Evolutionary conservation across 768 basidiomycete species (phyloP).

Genomic region (Suillus sp.): DNA sequence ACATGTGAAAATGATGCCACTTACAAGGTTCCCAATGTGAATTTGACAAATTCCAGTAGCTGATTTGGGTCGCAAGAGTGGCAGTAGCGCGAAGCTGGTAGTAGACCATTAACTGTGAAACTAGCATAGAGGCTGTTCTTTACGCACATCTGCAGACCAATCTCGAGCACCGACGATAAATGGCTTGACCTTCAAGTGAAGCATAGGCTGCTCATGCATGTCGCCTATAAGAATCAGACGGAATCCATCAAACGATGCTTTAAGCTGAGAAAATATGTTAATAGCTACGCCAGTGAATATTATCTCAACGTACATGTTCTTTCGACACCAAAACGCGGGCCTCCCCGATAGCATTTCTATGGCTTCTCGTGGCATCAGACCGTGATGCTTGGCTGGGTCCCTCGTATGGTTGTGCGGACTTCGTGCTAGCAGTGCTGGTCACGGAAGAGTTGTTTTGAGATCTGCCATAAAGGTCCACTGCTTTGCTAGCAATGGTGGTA

Average conservation of each 20-base stretch:
- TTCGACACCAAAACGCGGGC: conserved; percentile 65
- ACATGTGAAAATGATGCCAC: conserved; percentile 27
- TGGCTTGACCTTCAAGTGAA: conserved; percentile 85
- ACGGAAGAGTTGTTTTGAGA: conserved; percentile 36
- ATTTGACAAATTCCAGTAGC: conserved; percentile 95
- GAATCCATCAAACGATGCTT: conserved; percentile 87
- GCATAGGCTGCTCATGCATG: conserved; percentile 89
- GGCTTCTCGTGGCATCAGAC: conserved; percentile 17
- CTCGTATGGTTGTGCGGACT: background rate
- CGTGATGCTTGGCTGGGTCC: conserved; percentile 11
- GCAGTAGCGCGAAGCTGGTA: conserved; percentile 80
- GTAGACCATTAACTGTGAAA: background rate
- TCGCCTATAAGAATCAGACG: conserved; percentile 93
- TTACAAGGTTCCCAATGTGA: conserved; percentile 97
- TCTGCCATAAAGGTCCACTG: conserved; percentile 68
- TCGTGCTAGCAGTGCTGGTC: background rate
- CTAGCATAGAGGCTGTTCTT: background rate
- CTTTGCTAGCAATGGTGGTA: conserved; percentile 82
- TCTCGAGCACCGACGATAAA: conserved; percentile 84
- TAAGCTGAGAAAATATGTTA: conserved; percentile 53
- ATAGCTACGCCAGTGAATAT: conserved; percentile 2
- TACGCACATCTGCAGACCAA: conserved; percentile 86
- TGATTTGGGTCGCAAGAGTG: conserved; percentile 79
- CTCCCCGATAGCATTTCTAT: conserved; percentile 28
- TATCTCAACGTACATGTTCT: conserved; percentile 65